phyloP scores from a whole-genome alignment of 2,329 filamentous ascomycete genomes.

The Fusarium sp. region DNA sequence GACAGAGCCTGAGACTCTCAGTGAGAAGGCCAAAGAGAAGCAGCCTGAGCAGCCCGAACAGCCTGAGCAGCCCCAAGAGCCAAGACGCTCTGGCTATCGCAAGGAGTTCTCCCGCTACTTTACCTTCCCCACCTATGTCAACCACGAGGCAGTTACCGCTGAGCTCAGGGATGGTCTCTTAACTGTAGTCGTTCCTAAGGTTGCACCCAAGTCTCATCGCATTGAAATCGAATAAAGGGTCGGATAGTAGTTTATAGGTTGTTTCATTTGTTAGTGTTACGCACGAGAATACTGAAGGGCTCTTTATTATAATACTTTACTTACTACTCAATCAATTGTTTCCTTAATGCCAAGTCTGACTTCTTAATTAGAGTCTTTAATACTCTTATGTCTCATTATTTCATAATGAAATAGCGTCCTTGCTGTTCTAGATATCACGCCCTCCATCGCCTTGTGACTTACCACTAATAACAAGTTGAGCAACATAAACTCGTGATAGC shows the following conservation, averaged over 20 bases:
- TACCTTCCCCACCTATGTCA: constrained; percentile 71
- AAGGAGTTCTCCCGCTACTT: constrained; percentile 74
- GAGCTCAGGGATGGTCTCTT: constrained; percentile 41
- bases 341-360: too few species aligned
- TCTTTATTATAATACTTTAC: too few species aligned
- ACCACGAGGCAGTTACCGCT: constrained; percentile 69
- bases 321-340: too few species aligned
- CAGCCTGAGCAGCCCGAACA: background rate
- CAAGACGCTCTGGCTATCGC: constrained; percentile 52
- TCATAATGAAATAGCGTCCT: too few species aligned
- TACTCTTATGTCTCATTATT: too few species aligned
- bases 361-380: too few species aligned
- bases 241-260: background rate
- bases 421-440: too few species aligned
- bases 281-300: too few species aligned
- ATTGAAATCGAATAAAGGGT: background rate
- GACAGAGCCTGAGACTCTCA: background rate
- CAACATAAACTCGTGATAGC: too few species aligned
- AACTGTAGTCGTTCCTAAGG: background rate
- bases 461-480: too few species aligned
- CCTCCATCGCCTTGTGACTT: too few species aligned
- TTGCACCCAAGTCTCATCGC: background rate
- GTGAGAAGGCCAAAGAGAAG: constrained; percentile 5
- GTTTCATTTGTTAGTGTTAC: too few species aligned
- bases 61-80: constrained; percentile 50